Evolutionary conservation across 768 basidiomycete species (phyloP), one percentile per base, ranked within the genome.

Genomic region (Hericium erinaceus): DNA sequence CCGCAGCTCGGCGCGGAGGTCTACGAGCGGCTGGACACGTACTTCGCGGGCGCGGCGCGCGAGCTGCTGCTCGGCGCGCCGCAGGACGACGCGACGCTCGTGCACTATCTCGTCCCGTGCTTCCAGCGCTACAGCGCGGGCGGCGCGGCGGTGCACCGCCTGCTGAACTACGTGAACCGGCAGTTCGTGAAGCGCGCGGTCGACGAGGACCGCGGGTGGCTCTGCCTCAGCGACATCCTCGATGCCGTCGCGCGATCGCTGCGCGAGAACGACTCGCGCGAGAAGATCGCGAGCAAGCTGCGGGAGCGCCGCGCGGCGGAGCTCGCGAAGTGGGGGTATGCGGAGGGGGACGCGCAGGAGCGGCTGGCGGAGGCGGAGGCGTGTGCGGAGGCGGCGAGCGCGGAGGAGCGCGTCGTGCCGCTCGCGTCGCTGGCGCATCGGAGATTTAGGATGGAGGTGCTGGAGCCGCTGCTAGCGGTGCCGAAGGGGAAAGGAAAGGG

Each of bases 121-220:
- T 89, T 87, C 76, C 78, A 80, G 61, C 85, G 87, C 55, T 90
- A 81, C 68, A 77, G 77, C 60, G 75, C 81, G 46, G 87, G 88
- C 51, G 82, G 82, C 3, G 78, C 80, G 61, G 79, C 85, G 55
- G 80, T 85, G 57, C 79, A 85, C 69, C 81, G 88, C 63, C 80
- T 90, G 37, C 76, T 89, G 63, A 89, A 82, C 73, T 90, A 90
- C 62, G 74, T 83, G 50, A 83, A 82, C 65, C 72, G 81, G 39
- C 85, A 87, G 68, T 85, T 85, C 66, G 84, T 90, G 60, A 85
- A 85, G 66, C 83, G 87, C 26, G 85, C 84, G 48, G 74, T 85
- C 15, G 87, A 90, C 68, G 87, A 90, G 69, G 88, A 88, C 70
- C 80, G 76, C 61, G 87, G 88, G 44, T 90, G 88, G 88, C 75